These are phyloP conservation scores for Citrus trifoliata DNA, from an alignment of 345 rosid species.

Conservation along the genomic window DNA sequence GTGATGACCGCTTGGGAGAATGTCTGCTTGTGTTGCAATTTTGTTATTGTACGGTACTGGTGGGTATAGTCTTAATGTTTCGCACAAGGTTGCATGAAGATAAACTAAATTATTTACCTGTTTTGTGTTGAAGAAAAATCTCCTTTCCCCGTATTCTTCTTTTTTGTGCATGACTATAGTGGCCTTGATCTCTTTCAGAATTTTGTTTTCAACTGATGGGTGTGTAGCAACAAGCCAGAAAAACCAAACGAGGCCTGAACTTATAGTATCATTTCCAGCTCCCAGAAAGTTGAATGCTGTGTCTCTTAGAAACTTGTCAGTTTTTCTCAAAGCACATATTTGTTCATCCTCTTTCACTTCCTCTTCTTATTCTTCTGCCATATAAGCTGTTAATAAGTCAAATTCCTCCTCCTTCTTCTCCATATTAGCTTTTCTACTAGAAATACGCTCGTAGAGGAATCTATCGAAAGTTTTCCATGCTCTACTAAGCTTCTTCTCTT, in stretches of 20 bases:
- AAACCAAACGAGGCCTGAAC: constrained; percentile 33
- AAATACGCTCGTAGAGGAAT: neutral
- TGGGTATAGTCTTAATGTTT: constrained; percentile 26
- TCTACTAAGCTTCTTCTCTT: neutral
- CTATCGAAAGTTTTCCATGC: neutral
- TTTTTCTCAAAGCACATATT: neutral
- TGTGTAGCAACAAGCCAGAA: constrained; percentile 38
- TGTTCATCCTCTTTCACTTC: neutral
- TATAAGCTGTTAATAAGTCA: constrained; percentile 21
- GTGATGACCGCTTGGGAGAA: constrained; percentile 22
- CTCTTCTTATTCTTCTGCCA: constrained; percentile 3
- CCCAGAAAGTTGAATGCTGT: constrained; percentile 15
- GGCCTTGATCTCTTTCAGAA: constrained; percentile 20
- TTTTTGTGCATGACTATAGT: neutral
- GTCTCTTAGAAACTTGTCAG: constrained; percentile 29
- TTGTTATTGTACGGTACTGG: constrained; percentile 20
- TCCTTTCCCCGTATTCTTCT: no score
- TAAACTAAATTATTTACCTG: constrained; percentile 1
- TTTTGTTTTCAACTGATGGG: constrained; percentile 26
- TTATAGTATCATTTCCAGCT: constrained; percentile 45
- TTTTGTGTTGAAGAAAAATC: no score
- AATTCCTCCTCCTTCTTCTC: constrained; percentile 6
- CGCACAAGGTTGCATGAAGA: constrained; percentile 27
- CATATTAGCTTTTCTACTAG: neutral
- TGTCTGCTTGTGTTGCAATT: neutral